phyloP scores from a whole-genome alignment of 1,139 yeast genomes.

The Yamadazyma diddensiae region DNA sequence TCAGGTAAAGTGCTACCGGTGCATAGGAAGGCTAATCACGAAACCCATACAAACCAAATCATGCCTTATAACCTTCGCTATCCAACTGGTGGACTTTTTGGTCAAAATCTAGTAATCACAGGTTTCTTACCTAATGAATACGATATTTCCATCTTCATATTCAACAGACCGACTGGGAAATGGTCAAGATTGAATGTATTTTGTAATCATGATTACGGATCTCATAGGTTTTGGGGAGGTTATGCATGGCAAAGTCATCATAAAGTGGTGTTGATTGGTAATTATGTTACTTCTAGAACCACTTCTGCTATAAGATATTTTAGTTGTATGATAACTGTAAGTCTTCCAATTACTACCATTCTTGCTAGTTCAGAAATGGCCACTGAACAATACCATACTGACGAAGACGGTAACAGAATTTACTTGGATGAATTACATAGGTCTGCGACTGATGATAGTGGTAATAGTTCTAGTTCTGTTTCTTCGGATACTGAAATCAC shows the following conservation, averaged over 20 bases:
- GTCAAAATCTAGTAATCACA: slow-evolving; percentile 57
- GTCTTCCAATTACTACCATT: slow-evolving; percentile 63
- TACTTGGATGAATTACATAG: slow-evolving; percentile 16
- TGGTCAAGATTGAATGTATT: slow-evolving; percentile 62
- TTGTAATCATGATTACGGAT: slow-evolving; percentile 54
- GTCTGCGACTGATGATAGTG: slow-evolving; percentile 18
- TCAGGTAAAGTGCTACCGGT: slow-evolving; percentile 31
- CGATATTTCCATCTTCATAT: slow-evolving; percentile 56
- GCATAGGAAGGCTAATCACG: slow-evolving; percentile 19
- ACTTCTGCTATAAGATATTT: slow-evolving; percentile 58
- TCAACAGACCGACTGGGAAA: slow-evolving; percentile 57
- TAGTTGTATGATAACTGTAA: slow-evolving; percentile 55
- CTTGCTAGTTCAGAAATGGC: slow-evolving; percentile 46
- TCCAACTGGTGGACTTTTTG: slow-evolving; percentile 60
- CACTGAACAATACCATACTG: slow-evolving; percentile 22
- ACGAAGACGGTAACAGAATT: slow-evolving; percentile 20
- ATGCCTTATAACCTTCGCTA: slow-evolving; percentile 42
- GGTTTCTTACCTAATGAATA: slow-evolving; percentile 56
- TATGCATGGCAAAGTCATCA: slow-evolving; percentile 77
- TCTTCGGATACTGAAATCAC: slow-evolving; percentile 9
- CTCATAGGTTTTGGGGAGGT: slow-evolving; percentile 64
- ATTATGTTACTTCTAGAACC: slow-evolving; percentile 43
- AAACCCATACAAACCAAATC: slow-evolving; percentile 6
- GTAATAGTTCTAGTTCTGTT: slow-evolving; percentile 7
- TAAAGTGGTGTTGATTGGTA: slow-evolving; percentile 57